Evolutionary conservation across 1,284 basidiomycete genomes (phyloP).

Genomic region (Lentinula novae-zelandiae): DNA sequence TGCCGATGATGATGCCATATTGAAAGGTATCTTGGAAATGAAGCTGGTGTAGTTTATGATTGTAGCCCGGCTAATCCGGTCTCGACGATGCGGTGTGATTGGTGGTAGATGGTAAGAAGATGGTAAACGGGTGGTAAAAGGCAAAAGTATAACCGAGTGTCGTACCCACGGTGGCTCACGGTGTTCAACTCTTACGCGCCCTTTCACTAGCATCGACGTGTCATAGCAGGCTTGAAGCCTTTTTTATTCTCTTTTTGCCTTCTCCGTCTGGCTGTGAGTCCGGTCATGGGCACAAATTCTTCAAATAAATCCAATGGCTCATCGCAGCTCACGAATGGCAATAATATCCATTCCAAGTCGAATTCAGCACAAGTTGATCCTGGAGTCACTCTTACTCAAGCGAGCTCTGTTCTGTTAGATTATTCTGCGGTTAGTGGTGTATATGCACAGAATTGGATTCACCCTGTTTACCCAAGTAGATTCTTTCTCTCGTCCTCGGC

Average conservation of each 20-base stretch:
- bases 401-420: conserved; percentile 41
- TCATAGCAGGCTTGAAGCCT: conserved; percentile 2
- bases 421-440: conserved; percentile 35
- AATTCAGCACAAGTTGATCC: conserved; percentile 1
- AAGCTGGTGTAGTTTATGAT: not conserved
- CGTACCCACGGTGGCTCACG: not conserved
- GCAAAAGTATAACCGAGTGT: not conserved
- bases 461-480: conserved; percentile 17
- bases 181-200: not conserved
- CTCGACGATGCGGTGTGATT: not conserved
- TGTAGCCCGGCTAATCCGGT: not conserved
- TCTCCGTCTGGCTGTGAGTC: not conserved
- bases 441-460: not conserved
- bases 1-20: not conserved
- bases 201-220: conserved; percentile 1
- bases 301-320: not conserved
- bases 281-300: not conserved
- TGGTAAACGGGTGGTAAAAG: not conserved
- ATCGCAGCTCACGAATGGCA: not conserved
- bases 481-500: conserved; percentile 65
- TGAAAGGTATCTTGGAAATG: not conserved
- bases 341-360: not conserved
- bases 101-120: not conserved
- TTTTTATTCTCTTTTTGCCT: not conserved
- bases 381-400: conserved; percentile 23